phyloP scores from a whole-genome alignment of 179 eudicot genomes.

The Silene coronaria region DNA sequence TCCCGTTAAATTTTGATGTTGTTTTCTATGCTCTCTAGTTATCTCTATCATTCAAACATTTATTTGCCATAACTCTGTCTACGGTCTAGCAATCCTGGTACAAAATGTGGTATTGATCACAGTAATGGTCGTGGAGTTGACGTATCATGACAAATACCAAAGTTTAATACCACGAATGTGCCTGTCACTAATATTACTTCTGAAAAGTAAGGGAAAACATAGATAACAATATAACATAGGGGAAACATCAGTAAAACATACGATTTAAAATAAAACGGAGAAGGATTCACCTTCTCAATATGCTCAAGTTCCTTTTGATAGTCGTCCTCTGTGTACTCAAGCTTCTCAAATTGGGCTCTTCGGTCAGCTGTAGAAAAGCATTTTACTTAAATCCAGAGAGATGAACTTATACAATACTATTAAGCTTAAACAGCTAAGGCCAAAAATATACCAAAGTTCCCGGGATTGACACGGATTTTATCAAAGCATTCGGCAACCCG shows the following conservation, averaged over 20 bases:
- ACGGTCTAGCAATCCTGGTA: too few species aligned
- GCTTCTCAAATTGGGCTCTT: conserved; percentile 88
- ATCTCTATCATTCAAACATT: too few species aligned
- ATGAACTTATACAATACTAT: not conserved
- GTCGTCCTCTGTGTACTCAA: conserved; percentile 91
- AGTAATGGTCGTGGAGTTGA: too few species aligned
- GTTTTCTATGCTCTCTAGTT: too few species aligned
- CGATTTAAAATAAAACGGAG: not conserved
- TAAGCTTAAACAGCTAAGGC: conserved; percentile 14
- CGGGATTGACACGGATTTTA: conserved; percentile 97
- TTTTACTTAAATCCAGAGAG: conserved; percentile 13
- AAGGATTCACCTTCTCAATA: conserved; percentile 67
- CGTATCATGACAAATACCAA: too few species aligned
- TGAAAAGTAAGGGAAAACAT: too few species aligned
- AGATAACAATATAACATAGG: too few species aligned
- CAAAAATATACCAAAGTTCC: conserved; percentile 74
- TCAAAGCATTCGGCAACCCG: conserved; percentile 96
- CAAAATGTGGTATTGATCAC: too few species aligned
- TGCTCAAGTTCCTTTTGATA: conserved; percentile 97
- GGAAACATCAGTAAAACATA: too few species aligned
- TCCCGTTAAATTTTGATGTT: not conserved
- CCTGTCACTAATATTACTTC: too few species aligned
- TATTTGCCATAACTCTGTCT: too few species aligned
- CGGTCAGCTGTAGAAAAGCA: conserved; percentile 76
- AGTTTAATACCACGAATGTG: too few species aligned